These are phyloP conservation scores for Elasticomyces elasticus DNA, from an alignment of 495 filamentous ascomycete species.

Conservation along the genomic window DNA sequence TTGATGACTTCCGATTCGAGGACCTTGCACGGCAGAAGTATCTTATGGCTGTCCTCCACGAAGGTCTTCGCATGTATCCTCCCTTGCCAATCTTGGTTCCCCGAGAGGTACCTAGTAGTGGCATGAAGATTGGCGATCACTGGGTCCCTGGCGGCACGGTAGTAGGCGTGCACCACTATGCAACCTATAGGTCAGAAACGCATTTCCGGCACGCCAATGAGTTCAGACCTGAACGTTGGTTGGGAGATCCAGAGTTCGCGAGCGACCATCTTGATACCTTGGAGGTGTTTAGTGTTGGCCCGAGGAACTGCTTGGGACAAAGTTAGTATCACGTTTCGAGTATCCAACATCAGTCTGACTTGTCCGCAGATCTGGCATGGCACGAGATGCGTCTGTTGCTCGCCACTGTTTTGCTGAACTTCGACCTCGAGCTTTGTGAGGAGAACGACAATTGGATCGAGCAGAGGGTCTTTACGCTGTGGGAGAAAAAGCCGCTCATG, in stretches of 20 bases:
- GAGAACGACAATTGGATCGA: conserved; percentile 27
- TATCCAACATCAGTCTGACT: too few relatives aligned
- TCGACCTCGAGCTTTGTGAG: conserved; percentile 27
- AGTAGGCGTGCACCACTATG: conserved; percentile 15
- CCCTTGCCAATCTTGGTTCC: conserved; percentile 9
- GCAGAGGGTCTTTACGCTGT: conserved; percentile 28
- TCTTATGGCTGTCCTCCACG: conserved; percentile 20
- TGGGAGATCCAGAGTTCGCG: conserved; percentile 14
- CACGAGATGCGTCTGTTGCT: conserved; percentile 32
- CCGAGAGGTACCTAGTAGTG: neutral
- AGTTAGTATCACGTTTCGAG: too few relatives aligned
- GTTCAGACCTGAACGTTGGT: conserved; percentile 26
- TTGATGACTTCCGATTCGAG: conserved; percentile 20
- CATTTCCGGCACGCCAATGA: conserved; percentile 18
- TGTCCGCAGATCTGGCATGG: conserved; percentile 25
- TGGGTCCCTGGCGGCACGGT: conserved; percentile 17
- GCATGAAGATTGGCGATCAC: neutral
- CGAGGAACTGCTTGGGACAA: conserved; percentile 20
- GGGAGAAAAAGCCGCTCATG: conserved; percentile 37
- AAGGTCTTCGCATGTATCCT: conserved; percentile 23
- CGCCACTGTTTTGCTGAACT: conserved; percentile 25
- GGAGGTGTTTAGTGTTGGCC: conserved; percentile 16
- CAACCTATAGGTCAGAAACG: conserved; percentile 5
- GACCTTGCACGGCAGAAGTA: conserved; percentile 18
- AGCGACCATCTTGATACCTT: conserved; percentile 17